Evolutionary conservation across 2,329 filamentous ascomycete species (phyloP), one percentile per base, ranked within the genome.

Genomic region (Trichophaea hybrida): DNA sequence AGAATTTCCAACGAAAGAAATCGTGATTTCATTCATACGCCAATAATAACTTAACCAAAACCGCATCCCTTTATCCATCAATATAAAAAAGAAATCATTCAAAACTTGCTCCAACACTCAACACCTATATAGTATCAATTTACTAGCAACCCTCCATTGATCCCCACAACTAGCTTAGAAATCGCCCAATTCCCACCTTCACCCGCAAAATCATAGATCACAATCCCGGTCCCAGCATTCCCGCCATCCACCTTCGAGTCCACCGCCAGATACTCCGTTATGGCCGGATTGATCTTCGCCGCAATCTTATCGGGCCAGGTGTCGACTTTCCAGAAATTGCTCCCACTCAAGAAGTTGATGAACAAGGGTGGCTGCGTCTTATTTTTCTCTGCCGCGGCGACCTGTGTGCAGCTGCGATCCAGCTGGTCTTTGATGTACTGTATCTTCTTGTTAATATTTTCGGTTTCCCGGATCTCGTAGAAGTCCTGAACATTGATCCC

Each of bases 241-340:
- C 37, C 59, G 34, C 51, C 59, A 5, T 38, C 60, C 1, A 63
- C 33, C 35, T 34, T 49, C 49, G 65, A 61, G 17, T 62, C 55
- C 15, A 62, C 46, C 24, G 64, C 64, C n/a, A 68, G 44, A 64
- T 71, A 69, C 46, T 69, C 71, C 35, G 66, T 60, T 6, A 69
- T 79, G 1, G 84, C 82, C 15, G 90, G 86, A 74, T 97, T 97
- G 53, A 95, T 78, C 74, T 86, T 88, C 17, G 82, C 84, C 1
- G 93, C 91, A 71, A 98, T 88, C 69, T 81, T 84, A 72, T 95
- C 90, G 0, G 93, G 93, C 93, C 93, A 98, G 72, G 89, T 95
- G 58, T 81, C 82, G 1, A 84, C 77, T 65, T 88, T 90, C 83
- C 91, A 97, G 75, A 97, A 97, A 74, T 96, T 96, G 72, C 85